Base-by-base conservation (phyloP, 1,284 basidiomycete genomes). In the Peniophora sp. region DNA sequence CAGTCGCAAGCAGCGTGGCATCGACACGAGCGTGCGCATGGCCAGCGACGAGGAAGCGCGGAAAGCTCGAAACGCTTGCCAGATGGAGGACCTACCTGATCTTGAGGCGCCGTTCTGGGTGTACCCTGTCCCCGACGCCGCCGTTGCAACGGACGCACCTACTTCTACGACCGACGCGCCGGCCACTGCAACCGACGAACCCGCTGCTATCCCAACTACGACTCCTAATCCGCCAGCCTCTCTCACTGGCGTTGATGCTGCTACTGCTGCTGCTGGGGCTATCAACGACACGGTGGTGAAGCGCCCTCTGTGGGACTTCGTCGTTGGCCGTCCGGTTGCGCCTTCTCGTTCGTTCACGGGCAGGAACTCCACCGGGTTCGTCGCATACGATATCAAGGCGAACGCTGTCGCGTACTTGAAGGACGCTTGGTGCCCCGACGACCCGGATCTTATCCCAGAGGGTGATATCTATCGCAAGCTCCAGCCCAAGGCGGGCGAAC, bases 401-500 rank as follows among this genome's bases (percentile, higher is more conserved):
- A 22, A 38, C 11, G 35, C 16, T 8, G 3, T 38, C 10, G 48
- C 38, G 9, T 49, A 19, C n/a, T 22, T 49, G 34, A 49, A 49
- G 48, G 48, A 49, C 20, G 17, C 20, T 38, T 49, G 48, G 48
- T 35, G 34, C 34, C 14, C 38, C 17, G 48, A 38, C 34, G 48
- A 35, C 27, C 22, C 35, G 16, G 39, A 23, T 3, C 3, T 17
- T 23, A 9, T 32, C 27, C 27, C 27, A 5, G 27, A 32, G 27
- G 27, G 27, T 32, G 27, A 32, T 6, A 32, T 32, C 27, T 32
- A 32, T 32, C 27, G 27, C 27, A 5, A 12, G 6, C 27, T 32
- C 12, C 27, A 32, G 12, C 27, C 27, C 12, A 32, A 32, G 27
- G 6, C 5, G 27, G 27, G 27, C 27, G 27, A 32, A 32, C 6